Evolutionary conservation across 768 basidiomycete species (phyloP).

Genomic region (Mycena capillaripes): DNA sequence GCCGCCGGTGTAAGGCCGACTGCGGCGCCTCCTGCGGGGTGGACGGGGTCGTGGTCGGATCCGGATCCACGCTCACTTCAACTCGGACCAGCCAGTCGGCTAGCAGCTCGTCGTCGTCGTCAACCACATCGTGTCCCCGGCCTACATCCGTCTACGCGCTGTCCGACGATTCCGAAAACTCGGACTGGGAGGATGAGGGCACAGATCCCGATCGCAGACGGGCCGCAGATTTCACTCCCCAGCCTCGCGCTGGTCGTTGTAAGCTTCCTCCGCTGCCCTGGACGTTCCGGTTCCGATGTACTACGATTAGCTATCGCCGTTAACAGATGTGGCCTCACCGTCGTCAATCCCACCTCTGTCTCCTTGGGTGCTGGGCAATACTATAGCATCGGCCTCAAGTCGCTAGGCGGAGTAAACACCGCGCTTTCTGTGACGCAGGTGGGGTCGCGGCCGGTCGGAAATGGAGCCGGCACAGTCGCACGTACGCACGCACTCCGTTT

Average conservation of each 20-base stretch:
- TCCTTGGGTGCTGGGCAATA: neutral
- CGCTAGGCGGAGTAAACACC: neutral
- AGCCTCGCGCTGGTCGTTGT: neutral
- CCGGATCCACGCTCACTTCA: neutral
- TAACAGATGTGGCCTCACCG: neutral
- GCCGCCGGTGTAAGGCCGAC: neutral
- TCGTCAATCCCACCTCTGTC: neutral
- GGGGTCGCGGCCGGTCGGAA: neutral
- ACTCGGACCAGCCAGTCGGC: too few species aligned
- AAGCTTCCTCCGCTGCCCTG: neutral
- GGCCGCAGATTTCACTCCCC: neutral
- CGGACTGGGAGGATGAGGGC: neutral
- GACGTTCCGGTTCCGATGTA: neutral
- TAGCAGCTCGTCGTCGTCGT: neutral
- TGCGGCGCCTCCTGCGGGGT: neutral
- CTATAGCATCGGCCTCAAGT: slow-evolving; percentile 9
- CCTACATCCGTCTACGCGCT: neutral
- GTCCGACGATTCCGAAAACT: neutral
- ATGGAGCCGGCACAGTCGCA: neutral
- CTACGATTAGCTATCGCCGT: neutral
- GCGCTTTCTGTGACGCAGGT: neutral
- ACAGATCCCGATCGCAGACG: neutral
- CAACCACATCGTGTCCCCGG: neutral
- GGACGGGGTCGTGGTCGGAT: neutral
- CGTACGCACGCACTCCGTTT: neutral